Base-by-base conservation (phyloP, 352 stramenopile genomes). In the Phytopythium boreale region DNA sequence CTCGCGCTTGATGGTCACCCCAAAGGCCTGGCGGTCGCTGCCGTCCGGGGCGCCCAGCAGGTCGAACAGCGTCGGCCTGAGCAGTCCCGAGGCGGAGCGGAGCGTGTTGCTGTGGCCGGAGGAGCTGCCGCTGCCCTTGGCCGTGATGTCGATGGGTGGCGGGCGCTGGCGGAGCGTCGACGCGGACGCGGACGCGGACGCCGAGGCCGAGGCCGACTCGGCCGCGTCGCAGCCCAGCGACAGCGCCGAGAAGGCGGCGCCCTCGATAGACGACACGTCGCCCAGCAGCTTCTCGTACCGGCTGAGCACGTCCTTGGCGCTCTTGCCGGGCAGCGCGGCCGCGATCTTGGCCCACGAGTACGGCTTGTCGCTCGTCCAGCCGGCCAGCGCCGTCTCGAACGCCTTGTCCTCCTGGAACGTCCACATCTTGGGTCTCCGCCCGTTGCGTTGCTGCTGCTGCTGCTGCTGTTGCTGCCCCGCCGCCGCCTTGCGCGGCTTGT, bases 301-400 rank as follows among this genome's bases (percentile, higher is more conserved):
- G 37, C 67, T 67, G 29, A 76, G 76, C 36, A 91, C 83, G 29
- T 96, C 88, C 53, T 89, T 91, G 14, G 68, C 81, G 10, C 77
- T 90, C 62, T 92, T 94, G 4, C 83, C 86, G 0, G 86, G 86
- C 22, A 96, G 58, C 6, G 61, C 59, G 11, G 75, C 72, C 4
- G 88, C 86, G 43, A 96, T 93, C 68, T 90, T 90, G 14, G 75
- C 68, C 88, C 88, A 96, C 49, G 82, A 82, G 62, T 90, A 92
- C n/a, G 85, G 76, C 37, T 81, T 87, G 53, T 65, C 74, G 22
- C 64, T 74, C 20, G 64, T 70, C 76, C 84, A 94, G 49, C 71
- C 61, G 56, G 86, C 86, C 19, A 96, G 70, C 44, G 77, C 80
- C 36, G 67, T 83, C 68, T 96, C 88, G 59, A 96, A 87, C 3